Base-by-base conservation (phyloP, 2,329 filamentous ascomycete genomes). In the Rhinocladiella similis region DNA sequence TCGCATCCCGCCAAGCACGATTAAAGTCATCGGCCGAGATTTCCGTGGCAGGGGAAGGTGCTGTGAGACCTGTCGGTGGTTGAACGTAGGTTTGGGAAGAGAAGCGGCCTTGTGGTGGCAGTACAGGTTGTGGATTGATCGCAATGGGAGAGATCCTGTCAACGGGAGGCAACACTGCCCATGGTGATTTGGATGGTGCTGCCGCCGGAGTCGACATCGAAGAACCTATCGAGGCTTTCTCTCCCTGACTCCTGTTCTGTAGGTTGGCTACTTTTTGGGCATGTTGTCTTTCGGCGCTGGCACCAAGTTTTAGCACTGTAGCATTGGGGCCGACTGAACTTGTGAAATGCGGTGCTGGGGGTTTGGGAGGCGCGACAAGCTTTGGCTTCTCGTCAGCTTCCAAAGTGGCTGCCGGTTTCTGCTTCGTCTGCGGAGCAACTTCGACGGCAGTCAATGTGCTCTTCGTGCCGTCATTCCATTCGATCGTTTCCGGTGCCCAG, bases 21-120 rank as follows among this genome's bases (percentile, higher is more conserved):
- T 88, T 95, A 68, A 97, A 97, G 63, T 96, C 93, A 71, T 97
- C 94, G 0, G 92, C 89, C 5, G 91, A 90, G 61, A 97, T 96
- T 69, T 97, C 92, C 68, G 91, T 90, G 0, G 88, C 81, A 20
- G 78, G 77, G 13, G 70, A 66, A 19, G 60, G 52, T 0, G 91
- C 89, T 5, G 91, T 89, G 61, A 96, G 94, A 69, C 96, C 90
- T 67, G 91, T 90, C 20, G 78, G 77, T 9, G 69, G 63, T 18
- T 78, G 78, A 16, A 78, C 79, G 49, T 79, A 78, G 16, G 77
- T 76, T 51, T 76, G 76, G 59, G 80, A 77, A 55, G 80, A 73
- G 60, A 79, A 79, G 25, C 83, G 81, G 64, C 75, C 68, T 41
- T 72, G 72, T 53, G 77, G 73, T 46, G 78, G 50, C 54, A 66